Evolutionary conservation across 2,329 filamentous ascomycete species (phyloP), one percentile per base, ranked within the genome.

Genomic region (Epicoccum nigrum): DNA sequence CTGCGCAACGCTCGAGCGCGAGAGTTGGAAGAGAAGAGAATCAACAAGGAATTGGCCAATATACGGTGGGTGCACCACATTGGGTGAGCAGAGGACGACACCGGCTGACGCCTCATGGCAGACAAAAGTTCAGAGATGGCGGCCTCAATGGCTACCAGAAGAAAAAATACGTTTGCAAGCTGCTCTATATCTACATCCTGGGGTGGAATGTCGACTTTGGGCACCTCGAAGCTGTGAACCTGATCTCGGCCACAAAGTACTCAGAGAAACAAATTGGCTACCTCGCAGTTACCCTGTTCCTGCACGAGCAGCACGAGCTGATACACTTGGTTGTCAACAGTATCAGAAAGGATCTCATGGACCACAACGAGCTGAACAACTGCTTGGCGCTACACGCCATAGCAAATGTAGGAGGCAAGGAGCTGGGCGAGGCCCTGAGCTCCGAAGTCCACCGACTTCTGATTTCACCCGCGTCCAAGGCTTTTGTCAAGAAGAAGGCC

Each of bases 81-180:
- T 41, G 46, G 28, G 40, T 21, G 20, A 45, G 45, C 25, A 51
- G 35, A 27, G 23, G 37, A 34, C 32, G 34, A 39, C 40, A 45
- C 39, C 44, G 34, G 51, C 69, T 72, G 59, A 72, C 55, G 55
- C 46, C 31, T 16, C 55, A 55, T 46, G 62, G 51, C 62, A 86
- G 87, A 69, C 91, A 97, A 78, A 97, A 97, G 77, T 99, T 97
- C 81, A 96, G 96, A 83, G 90, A 94, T 74, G 92, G 92, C 59
- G 94, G 83, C 70, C 80, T 99, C 51, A 96, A 88, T 71, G 95
- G 94, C 61, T 99, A 99, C 72, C 92, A 97, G 81, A 97, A 95
- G 82, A 99, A 99, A 84, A 99, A 99, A 89, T 99, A 99, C 73
- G 94, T 99, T 62, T 99, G 94, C 90, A 99, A 99, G 86, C 85